phyloP scores from a whole-genome alignment of 2,329 filamentous ascomycete species.

The Chaetomiaceae sp. region DNA sequence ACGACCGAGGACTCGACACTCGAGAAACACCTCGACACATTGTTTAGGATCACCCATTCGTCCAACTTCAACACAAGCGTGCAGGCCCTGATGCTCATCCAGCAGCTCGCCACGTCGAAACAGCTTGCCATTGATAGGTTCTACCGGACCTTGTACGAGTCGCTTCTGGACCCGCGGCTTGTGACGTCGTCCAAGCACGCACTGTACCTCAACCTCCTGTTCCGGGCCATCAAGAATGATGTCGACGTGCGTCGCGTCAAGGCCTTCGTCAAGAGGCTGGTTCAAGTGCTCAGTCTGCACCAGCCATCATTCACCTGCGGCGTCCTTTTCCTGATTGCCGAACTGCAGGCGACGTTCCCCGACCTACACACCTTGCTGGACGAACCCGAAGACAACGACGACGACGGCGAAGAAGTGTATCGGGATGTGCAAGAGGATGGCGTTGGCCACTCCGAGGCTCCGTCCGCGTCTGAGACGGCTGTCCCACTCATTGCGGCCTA shows the following conservation, averaged over 20 bases:
- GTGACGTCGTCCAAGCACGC: slow-evolving; percentile 90
- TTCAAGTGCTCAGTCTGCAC: slow-evolving; percentile 83
- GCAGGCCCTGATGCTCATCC: slow-evolving; percentile 89
- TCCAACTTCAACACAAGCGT: slow-evolving; percentile 99
- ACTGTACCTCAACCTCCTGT: slow-evolving; percentile 88
- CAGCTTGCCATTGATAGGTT: slow-evolving; percentile 83
- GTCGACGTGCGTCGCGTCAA: slow-evolving; percentile 88
- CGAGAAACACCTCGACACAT: slow-evolving; percentile 83
- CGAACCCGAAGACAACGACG: slow-evolving; percentile 73
- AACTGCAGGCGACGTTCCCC: slow-evolving; percentile 75
- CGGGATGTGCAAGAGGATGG: slow-evolving; percentile 57
- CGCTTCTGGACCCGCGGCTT: slow-evolving; percentile 82
- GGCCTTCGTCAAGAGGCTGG: slow-evolving; percentile 88
- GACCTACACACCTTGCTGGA: slow-evolving; percentile 73
- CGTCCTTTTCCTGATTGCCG: slow-evolving; percentile 81
- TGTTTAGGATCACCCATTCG: slow-evolving; percentile 94
- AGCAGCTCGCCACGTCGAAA: slow-evolving; percentile 79
- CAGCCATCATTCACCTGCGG: slow-evolving; percentile 91
- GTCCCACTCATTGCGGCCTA: slow-evolving; percentile 45
- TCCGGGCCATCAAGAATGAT: slow-evolving; percentile 82
- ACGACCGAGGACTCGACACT: slow-evolving; percentile 74
- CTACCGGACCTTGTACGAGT: slow-evolving; percentile 94
- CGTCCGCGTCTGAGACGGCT: slow-evolving; percentile 21
- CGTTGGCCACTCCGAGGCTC: slow-evolving; percentile 36
- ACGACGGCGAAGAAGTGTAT: slow-evolving; percentile 62